Percentiles rank a stretch among this genome's conserved stretches.
These are phyloP conservation scores for Conidiobolus incongruus DNA, from an alignment of 371 early-diverging fungal species.

Conservation along the genomic window DNA sequence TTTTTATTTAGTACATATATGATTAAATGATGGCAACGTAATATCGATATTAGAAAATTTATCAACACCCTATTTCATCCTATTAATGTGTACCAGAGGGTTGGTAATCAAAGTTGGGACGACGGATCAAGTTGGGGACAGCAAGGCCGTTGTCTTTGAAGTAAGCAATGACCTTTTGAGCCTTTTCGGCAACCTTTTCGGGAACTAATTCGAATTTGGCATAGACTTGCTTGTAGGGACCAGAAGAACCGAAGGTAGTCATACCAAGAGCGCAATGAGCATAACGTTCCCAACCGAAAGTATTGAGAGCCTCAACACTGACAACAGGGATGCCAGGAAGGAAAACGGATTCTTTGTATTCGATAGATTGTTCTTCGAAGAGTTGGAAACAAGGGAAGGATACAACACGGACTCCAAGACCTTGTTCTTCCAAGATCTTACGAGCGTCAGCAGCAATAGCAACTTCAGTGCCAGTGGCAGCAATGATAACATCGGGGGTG, in stretches of 20 bases:
- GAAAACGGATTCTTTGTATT: conserved; percentile 73
- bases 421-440: conserved; percentile 28
- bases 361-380: conserved; percentile 76
- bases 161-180: conserved; percentile 34
- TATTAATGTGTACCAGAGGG: background rate
- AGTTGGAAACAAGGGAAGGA: conserved; percentile 91
- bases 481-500: conserved; percentile 39
- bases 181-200: conserved; percentile 52
- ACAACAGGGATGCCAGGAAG: conserved; percentile 53
- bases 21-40: too few relatives aligned
- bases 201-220: conserved; percentile 63
- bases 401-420: conserved; percentile 60
- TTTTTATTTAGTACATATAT: too few relatives aligned
- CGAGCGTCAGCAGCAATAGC: conserved; percentile 71
- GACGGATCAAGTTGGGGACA: background rate
- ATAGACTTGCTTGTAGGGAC: conserved; percentile 54
- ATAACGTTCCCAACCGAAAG: conserved; percentile 90
- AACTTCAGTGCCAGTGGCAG: conserved; percentile 95
- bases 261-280: conserved; percentile 85
- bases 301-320: conserved; percentile 84
- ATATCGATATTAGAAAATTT: too few relatives aligned
- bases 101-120: background rate
- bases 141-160: background rate
- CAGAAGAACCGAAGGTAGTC: conserved; percentile 85
- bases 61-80: too few relatives aligned